Conservation (phyloP, 2,329 filamentous ascomycete species). For the Cytospora piceae region DNA sequence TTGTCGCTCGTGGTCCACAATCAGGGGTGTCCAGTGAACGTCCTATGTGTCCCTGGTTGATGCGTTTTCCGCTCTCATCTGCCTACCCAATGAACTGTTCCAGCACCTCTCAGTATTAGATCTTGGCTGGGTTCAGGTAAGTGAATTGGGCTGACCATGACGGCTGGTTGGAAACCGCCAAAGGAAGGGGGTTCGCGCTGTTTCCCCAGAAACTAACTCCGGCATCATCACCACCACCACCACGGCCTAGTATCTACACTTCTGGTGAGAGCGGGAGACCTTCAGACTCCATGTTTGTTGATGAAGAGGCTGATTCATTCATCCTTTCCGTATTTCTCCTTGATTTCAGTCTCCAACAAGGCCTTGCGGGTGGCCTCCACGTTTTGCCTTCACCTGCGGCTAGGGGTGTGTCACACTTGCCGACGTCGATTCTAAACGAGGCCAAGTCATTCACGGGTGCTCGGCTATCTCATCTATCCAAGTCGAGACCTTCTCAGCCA, state of each 20-base stretch:
- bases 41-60: too few species aligned
- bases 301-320: neutral
- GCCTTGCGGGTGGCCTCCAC: neutral
- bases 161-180: neutral
- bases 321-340: neutral
- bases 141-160: too few species aligned
- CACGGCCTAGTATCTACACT: neutral
- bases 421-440: neutral
- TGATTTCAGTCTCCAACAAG: neutral
- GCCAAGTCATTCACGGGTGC: constrained; percentile 19
- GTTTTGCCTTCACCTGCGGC: neutral
- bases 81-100: too few species aligned
- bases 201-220: neutral
- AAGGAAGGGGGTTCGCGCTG: neutral
- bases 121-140: too few species aligned
- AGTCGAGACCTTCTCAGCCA: constrained; percentile 51
- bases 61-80: too few species aligned
- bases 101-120: too few species aligned
- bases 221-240: neutral
- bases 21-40: too few species aligned
- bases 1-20: too few species aligned
- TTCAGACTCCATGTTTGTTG: neutral
- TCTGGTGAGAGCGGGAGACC: neutral
- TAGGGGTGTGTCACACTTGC: neutral
- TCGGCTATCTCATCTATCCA: constrained; percentile 58